phyloP scores from a whole-genome alignment of 495 filamentous ascomycete species.

The Penicillium salamii region DNA sequence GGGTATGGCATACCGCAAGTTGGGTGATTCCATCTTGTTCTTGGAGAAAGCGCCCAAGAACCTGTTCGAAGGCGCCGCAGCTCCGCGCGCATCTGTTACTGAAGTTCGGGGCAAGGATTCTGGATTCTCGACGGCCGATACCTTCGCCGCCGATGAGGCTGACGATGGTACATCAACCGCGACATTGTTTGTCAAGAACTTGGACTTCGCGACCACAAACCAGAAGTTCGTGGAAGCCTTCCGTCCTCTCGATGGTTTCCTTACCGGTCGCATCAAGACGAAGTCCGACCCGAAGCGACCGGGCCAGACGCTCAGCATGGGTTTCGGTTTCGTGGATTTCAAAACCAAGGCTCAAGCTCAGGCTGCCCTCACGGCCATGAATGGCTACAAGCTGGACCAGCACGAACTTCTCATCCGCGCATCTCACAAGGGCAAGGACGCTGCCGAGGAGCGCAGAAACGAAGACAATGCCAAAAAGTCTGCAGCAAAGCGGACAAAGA shows the following conservation, averaged over 20 bases:
- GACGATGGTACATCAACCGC: conserved; percentile 58
- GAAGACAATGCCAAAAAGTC: conserved; percentile 77
- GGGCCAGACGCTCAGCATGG: conserved; percentile 85
- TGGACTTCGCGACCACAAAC: conserved; percentile 87
- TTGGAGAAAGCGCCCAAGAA: conserved; percentile 90
- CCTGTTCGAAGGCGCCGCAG: conserved; percentile 56
- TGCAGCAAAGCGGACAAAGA: conserved; percentile 73
- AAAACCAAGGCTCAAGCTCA: conserved; percentile 70
- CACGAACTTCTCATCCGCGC: conserved; percentile 80
- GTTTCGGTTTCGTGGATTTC: conserved; percentile 94
- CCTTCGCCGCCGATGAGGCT: conserved; percentile 50
- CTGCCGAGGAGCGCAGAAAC: conserved; percentile 76
- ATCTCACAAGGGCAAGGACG: conserved; percentile 81
- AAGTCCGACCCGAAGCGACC: conserved; percentile 83
- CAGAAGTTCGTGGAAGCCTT: conserved; percentile 70
- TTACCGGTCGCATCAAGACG: conserved; percentile 80
- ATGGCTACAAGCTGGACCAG: conserved; percentile 79
- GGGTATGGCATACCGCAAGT: conserved; percentile 78
- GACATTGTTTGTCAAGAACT: conserved; percentile 88
- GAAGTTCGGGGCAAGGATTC: conserved; percentile 43
- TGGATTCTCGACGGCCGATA: conserved; percentile 54
- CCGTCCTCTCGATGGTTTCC: conserved; percentile 76
- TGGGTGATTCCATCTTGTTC: conserved; percentile 89
- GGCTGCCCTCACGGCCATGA: conserved; percentile 77
- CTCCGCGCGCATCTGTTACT: conserved; percentile 23